phyloP scores from a whole-genome alignment of 345 rosid species.

The Camelina neglecta region DNA sequence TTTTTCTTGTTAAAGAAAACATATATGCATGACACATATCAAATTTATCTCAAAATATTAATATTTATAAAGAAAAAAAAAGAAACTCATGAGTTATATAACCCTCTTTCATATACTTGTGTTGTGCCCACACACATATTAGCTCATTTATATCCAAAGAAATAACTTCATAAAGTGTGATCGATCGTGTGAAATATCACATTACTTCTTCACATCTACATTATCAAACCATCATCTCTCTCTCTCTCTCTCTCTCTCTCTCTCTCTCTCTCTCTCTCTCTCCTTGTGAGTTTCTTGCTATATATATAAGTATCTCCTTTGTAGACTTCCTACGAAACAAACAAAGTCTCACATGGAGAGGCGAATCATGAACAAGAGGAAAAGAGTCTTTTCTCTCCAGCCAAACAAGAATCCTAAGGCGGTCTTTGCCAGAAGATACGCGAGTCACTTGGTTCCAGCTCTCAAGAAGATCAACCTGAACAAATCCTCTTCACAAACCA shows the following conservation, averaged over 20 bases:
- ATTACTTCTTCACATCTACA: constrained; percentile 13
- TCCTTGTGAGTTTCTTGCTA: not conserved
- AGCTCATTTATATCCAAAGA: constrained; percentile 18
- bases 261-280: not conserved
- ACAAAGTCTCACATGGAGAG: constrained; percentile 40
- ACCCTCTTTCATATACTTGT: not conserved
- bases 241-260: not conserved
- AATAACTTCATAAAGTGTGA: constrained; percentile 26
- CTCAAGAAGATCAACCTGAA: constrained; percentile 41
- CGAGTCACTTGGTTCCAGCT: constrained; percentile 44
- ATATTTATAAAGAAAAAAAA: too few relatives aligned
- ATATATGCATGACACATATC: too few relatives aligned
- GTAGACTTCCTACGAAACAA: constrained; percentile 4
- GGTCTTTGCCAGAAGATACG: constrained; percentile 44
- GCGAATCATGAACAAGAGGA: constrained; percentile 38
- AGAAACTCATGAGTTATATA: not conserved
- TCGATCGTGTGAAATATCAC: constrained; percentile 24
- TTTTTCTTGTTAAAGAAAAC: too few relatives aligned
- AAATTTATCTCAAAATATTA: too few relatives aligned
- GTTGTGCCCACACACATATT: not conserved
- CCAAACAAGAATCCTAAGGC: constrained; percentile 32
- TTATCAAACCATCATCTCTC: not conserved
- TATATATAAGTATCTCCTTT: constrained; percentile 12
- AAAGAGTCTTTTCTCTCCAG: constrained; percentile 41
- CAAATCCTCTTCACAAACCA: not conserved